Conservation (phyloP, 352 stramenopile genomes). For the Globisporangium cystogenes region DNA sequence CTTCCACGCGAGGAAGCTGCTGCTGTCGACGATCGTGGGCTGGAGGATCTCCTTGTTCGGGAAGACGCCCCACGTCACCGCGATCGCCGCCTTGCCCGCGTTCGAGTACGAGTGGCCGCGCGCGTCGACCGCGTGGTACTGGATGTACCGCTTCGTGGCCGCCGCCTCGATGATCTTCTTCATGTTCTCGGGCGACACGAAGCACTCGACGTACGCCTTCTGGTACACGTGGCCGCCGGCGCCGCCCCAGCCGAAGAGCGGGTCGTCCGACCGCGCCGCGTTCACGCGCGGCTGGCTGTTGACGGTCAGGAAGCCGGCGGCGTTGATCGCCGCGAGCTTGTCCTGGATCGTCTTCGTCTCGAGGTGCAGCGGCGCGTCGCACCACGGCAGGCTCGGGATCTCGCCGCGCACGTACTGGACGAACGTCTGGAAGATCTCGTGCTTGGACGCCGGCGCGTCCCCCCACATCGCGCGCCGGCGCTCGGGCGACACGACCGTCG, state of each 20-base stretch:
- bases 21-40: constrained; percentile 97
- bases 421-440: constrained; percentile 96
- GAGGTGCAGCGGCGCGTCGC: constrained; percentile 92
- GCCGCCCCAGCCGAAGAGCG: constrained; percentile 96
- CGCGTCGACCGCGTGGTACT: constrained; percentile 90
- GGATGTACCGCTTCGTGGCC: constrained; percentile 74
- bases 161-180: constrained; percentile 88
- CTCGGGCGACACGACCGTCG: constrained; percentile 45
- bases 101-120: constrained; percentile 90
- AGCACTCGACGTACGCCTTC: constrained; percentile 99
- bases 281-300: constrained; percentile 94
- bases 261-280: constrained; percentile 87
- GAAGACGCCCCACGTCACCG: constrained; percentile 98
- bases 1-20: constrained; percentile 94
- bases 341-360: constrained; percentile 91
- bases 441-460: constrained; percentile 74
- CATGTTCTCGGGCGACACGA: constrained; percentile 92
- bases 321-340: constrained; percentile 70
- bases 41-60: constrained; percentile 95
- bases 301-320: constrained; percentile 93
- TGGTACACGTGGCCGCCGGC: constrained; percentile 96
- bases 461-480: constrained; percentile 94
- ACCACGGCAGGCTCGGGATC: constrained; percentile 96
- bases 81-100: constrained; percentile 87
- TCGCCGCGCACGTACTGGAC: constrained; percentile 94